Percentiles rank a stretch among this genome's conserved stretches.
Conservation (phyloP, 352 stramenopile species). For the Thraustotheca clavata region DNA sequence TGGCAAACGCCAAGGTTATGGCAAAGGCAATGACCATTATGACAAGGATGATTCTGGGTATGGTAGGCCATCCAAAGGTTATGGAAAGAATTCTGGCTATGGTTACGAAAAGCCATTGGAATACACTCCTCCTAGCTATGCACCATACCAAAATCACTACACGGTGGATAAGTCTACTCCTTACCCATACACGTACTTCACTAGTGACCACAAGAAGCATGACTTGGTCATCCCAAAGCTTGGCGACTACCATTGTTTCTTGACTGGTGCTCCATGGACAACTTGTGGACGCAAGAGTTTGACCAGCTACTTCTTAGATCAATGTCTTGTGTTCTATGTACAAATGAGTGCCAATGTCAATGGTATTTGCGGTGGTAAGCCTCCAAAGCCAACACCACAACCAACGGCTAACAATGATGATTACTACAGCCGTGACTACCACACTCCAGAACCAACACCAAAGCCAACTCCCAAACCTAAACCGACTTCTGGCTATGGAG, state of each 20-base stretch:
- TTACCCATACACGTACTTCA: slow-evolving; percentile 21
- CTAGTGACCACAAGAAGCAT: neutral
- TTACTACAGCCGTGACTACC: slow-evolving; percentile 3
- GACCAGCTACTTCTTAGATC: slow-evolving; percentile 21
- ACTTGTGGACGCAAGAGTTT: slow-evolving; percentile 18
- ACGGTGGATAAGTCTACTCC: neutral
- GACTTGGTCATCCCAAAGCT: slow-evolving; percentile 11
- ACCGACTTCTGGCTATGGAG: neutral
- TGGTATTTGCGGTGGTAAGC: slow-evolving; percentile 18
- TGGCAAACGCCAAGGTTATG: neutral
- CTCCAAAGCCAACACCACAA: slow-evolving; percentile 9
- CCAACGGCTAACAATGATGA: neutral
- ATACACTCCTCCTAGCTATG: slow-evolving; percentile 10
- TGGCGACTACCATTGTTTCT: slow-evolving; percentile 18
- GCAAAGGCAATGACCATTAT: neutral
- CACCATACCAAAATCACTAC: slow-evolving; percentile 10
- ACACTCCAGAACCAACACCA: neutral
- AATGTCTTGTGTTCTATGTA: slow-evolving; percentile 17
- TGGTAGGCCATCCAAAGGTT: neutral
- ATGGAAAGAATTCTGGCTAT: slow-evolving; percentile 1
- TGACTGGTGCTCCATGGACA: slow-evolving; percentile 18
- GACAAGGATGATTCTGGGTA: neutral
- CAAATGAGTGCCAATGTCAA: slow-evolving; percentile 15
- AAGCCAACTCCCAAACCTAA: slow-evolving; percentile 10
- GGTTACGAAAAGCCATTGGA: slow-evolving; percentile 4